Evolutionary conservation across 495 filamentous ascomycete species (phyloP).

Genomic region (Penicillium mononematosum): DNA sequence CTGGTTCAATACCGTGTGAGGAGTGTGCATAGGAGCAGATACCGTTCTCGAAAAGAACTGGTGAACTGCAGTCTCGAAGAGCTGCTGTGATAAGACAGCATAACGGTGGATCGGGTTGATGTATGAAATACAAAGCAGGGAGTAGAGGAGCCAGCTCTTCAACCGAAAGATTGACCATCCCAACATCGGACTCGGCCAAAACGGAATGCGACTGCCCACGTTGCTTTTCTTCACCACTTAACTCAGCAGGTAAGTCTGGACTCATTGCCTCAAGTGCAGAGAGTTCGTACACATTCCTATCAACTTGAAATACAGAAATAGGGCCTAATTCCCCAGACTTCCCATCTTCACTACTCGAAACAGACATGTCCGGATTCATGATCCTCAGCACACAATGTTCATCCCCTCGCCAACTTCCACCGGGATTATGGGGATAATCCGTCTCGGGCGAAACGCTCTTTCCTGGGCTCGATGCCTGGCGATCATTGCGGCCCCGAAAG

Average conservation of each 20-base stretch:
- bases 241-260: not conserved
- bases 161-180: not conserved
- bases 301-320: not conserved
- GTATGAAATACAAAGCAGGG: not conserved
- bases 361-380: slow-evolving; percentile 2
- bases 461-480: not conserved
- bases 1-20: not conserved
- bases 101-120: not conserved
- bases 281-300: not conserved
- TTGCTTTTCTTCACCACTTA: not conserved
- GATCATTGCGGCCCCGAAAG: not conserved
- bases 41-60: not conserved
- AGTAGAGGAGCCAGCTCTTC: not conserved
- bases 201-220: not conserved
- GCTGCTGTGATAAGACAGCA: slow-evolving; percentile 2
- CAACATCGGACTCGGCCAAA: not conserved
- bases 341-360: not conserved
- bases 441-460: too few relatives aligned
- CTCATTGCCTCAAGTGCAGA: not conserved
- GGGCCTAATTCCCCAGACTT: not conserved
- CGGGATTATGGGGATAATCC: not conserved
- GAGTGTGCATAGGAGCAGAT: not conserved
- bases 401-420: not conserved
- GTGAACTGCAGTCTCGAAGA: not conserved
- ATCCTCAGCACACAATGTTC: not conserved